Percentiles rank a stretch among this genome's conserved stretches.
Evolutionary conservation across 805 yeast genomes (phyloP).

Genomic region (Ogataea methylovora): DNA sequence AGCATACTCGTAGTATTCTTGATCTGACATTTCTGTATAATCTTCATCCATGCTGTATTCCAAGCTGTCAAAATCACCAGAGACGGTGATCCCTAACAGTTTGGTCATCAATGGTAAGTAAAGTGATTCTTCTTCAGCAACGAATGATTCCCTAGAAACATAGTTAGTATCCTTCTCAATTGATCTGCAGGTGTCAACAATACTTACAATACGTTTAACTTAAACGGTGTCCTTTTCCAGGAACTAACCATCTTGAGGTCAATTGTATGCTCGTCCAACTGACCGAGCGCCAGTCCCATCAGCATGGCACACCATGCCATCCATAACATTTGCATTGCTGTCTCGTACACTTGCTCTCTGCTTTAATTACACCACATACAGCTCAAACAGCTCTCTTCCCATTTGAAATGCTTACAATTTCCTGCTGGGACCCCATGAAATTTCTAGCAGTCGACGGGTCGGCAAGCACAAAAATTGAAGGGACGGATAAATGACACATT

Average conservation of each 20-base stretch:
- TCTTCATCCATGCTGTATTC: conserved; percentile 19
- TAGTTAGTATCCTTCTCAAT: background rate
- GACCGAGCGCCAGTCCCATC: no score
- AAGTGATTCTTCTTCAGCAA: conserved; percentile 10
- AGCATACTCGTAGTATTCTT: conserved; percentile 17
- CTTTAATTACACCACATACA: no score
- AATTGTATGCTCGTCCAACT: conserved; percentile 14
- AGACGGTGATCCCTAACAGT: conserved; percentile 14
- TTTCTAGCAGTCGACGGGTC: no score
- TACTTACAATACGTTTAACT: conserved; percentile 26
- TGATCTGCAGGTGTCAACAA: background rate
- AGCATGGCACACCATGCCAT: no score
- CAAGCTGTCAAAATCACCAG: conserved; percentile 8
- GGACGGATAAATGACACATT: no score
- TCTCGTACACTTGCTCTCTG: no score
- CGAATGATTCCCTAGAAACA: background rate
- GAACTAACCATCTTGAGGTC: conserved; percentile 27
- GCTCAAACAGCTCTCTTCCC: no score
- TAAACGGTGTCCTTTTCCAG: conserved; percentile 35
- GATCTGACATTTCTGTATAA: conserved; percentile 24
- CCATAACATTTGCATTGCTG: no score
- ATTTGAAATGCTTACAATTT: no score
- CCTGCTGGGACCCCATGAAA: no score
- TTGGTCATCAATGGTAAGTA: conserved; percentile 27
- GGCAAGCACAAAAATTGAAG: no score